Evolutionary conservation across 331 rosid genomes (phyloP), one percentile per base, ranked within the genome.

Genomic region (Telfairia occidentalis): DNA sequence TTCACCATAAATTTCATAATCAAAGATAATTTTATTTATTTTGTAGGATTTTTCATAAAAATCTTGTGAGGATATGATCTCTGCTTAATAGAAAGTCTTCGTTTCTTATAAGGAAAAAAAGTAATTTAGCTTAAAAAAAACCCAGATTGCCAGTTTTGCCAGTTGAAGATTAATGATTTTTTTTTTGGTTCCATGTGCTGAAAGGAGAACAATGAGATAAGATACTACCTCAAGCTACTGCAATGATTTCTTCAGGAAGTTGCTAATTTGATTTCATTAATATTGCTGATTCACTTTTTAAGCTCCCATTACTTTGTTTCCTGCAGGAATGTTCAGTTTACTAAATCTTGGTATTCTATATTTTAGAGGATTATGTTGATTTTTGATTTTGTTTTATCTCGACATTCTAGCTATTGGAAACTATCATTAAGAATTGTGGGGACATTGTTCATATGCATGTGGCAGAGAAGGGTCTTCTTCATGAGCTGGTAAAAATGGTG

Each of bases 361-460:
- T 52, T 76, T 48, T 73, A 81, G 74, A 80, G 80, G 73, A 59
- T 77, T 82, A 70, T 85, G 79, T 80, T 86, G 63, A 76, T 87
- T 84, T 80, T 84, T 43, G 43, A 67, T 42, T 80, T 85, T 84
- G 80, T 75, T 63, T 67, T 84, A 77, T 35, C 80, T 85, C 78
- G 84, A 45, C 74, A 43, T 69, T 83, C 78, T 86, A 95, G 99
- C 90, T 95, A 30, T 79, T 95, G 90, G 99, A 95, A 89, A 92
- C 99, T 7, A 79, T 92, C 45, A 77, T 90, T 73, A 95, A 95
- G 89, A 95, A 95, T 77, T 95, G 99, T 77, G 97, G 99, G 81
- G 99, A 95, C 81, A 87, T 88, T 81, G 92, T 92, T 71, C 99
- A 90, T 86, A 92, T 95, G 96, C 97, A 95, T 83, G 97, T 95